phyloP scores from a whole-genome alignment of 257 asterid species.

The Fraxinus pennsylvanica region DNA sequence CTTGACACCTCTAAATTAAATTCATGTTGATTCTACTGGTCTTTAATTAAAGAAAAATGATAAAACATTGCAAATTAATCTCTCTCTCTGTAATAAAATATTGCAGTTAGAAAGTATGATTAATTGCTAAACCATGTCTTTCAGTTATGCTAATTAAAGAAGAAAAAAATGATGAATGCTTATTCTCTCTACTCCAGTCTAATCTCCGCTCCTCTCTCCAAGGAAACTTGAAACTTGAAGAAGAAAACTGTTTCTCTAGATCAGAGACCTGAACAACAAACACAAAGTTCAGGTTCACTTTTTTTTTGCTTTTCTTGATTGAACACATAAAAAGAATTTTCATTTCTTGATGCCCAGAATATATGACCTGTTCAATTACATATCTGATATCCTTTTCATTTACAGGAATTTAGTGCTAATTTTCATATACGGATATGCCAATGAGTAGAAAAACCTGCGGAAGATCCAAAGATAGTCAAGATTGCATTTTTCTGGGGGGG shows the following conservation, averaged over 20 bases:
- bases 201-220: background rate
- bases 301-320: conserved; percentile 24
- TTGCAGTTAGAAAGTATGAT: conserved; percentile 6
- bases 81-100: too few species aligned
- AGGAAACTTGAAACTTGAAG: background rate
- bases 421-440: conserved; percentile 33
- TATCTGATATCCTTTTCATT: conserved; percentile 25
- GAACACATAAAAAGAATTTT: conserved; percentile 19
- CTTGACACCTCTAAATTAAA: too few species aligned
- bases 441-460: conserved; percentile 31
- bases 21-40: too few species aligned
- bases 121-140: conserved; percentile 31
- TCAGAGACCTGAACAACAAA: background rate
- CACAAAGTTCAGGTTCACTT: conserved; percentile 7
- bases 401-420: conserved; percentile 23
- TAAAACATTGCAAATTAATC: too few species aligned
- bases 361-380: conserved; percentile 10
- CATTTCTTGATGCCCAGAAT: conserved; percentile 25
- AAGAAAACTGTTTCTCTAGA: background rate
- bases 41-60: too few species aligned
- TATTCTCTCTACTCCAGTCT: background rate
- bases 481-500: conserved; percentile 5
- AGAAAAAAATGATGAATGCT: conserved; percentile 10
- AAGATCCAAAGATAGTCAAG: conserved; percentile 31
- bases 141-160: background rate